phyloP scores from a whole-genome alignment of 805 yeast genomes.

The Wickerhamiella hasegawae region DNA sequence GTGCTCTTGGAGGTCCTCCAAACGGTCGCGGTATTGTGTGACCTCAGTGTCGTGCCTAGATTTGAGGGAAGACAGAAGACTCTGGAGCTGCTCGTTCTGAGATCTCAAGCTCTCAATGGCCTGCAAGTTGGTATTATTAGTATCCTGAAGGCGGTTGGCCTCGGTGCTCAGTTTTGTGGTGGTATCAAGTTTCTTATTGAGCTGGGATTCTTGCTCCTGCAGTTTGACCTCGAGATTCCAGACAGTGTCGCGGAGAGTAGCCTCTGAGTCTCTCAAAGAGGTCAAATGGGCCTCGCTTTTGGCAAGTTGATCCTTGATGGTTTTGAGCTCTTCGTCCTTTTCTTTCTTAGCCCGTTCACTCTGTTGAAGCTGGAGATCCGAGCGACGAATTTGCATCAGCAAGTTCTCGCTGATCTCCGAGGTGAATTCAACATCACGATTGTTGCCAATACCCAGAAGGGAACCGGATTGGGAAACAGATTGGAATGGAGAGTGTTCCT shows the following conservation, averaged over 20 bases:
- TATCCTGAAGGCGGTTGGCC: slow-evolving; percentile 12
- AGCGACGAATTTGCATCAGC: slow-evolving; percentile 21
- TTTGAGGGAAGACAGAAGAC: slow-evolving; percentile 13
- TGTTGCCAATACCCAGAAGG: not conserved
- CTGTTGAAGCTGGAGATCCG: slow-evolving; percentile 13
- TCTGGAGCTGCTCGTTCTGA: slow-evolving; percentile 17
- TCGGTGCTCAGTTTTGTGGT: slow-evolving; percentile 16
- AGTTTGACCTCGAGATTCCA: slow-evolving; percentile 23
- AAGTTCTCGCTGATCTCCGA: slow-evolving; percentile 20
- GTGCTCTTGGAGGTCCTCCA: slow-evolving; percentile 16
- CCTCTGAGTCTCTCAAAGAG: not conserved
- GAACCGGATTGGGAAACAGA: not conserved
- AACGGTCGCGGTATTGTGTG: slow-evolving; percentile 9
- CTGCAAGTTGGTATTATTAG: slow-evolving; percentile 15
- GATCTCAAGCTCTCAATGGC: slow-evolving; percentile 17
- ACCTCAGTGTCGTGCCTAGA: slow-evolving; percentile 15
- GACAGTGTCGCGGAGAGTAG: slow-evolving; percentile 8
- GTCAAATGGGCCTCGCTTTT: not conserved
- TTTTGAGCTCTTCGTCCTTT: slow-evolving; percentile 7
- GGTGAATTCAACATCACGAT: slow-evolving; percentile 12
- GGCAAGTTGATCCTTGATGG: not conserved
- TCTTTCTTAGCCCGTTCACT: slow-evolving; percentile 10
- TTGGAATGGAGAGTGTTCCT: not conserved
- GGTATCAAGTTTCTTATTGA: slow-evolving; percentile 12
- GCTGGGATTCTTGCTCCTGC: slow-evolving; percentile 16